Evolutionary conservation across 371 early-diverging fungal genomes (phyloP).

Genomic region (Apophysomyces sp.): DNA sequence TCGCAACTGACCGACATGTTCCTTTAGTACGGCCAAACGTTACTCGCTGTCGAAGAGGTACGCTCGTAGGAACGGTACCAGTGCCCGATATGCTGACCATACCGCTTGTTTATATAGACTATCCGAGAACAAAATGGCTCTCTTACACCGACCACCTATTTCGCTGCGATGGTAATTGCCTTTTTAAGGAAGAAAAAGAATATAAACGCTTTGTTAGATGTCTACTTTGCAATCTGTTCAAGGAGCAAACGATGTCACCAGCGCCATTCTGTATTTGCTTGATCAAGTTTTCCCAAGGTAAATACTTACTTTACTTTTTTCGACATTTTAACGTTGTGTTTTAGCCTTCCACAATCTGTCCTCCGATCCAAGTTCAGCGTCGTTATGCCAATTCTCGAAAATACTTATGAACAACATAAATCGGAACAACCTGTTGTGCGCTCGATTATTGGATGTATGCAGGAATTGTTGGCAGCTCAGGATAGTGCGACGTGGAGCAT

Average conservation of each 20-base stretch:
- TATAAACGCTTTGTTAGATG: constrained; percentile 55
- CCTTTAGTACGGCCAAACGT: constrained; percentile 64
- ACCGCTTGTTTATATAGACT: constrained; percentile 42
- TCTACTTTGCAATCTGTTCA: constrained; percentile 58
- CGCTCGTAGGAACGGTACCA: not conserved
- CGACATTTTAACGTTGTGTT: constrained; percentile 17
- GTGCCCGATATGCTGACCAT: not conserved
- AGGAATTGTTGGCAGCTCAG: constrained; percentile 77
- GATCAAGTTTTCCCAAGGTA: constrained; percentile 80
- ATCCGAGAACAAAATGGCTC: constrained; percentile 72
- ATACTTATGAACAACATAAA: constrained; percentile 56
- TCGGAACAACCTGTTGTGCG: constrained; percentile 76
- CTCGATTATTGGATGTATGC: constrained; percentile 78
- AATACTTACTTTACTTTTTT: constrained; percentile 8
- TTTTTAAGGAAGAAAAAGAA: not conserved
- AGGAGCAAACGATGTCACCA: constrained; percentile 51
- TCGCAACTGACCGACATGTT: not conserved
- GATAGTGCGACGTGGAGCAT: constrained; percentile 77
- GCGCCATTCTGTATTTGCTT: constrained; percentile 77
- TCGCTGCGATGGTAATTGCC: constrained; percentile 75
- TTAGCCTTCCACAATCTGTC: constrained; percentile 59
- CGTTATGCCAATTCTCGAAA: constrained; percentile 57
- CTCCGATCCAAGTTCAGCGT: constrained; percentile 66
- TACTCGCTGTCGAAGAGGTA: constrained; percentile 88
- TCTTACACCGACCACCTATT: constrained; percentile 80